Base-by-base conservation (phyloP, 345 rosid species). In the Salix dunnii region DNA sequence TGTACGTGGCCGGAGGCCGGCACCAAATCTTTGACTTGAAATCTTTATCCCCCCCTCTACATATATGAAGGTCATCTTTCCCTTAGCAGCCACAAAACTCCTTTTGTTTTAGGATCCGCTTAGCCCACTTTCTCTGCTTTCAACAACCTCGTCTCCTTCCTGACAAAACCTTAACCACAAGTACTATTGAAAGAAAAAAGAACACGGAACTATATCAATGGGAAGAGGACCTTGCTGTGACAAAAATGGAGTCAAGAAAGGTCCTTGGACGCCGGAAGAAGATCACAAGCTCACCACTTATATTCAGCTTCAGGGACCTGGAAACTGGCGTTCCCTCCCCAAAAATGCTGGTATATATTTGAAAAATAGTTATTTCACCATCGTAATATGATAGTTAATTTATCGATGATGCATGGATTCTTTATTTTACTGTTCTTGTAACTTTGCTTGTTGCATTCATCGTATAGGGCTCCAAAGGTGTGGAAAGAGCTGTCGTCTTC, bases 401-500 rank as follows among this genome's bases (percentile, higher is more conserved):
- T 10, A 40, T 40, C 1, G n/a, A 17, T 49, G 55, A 5, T 49
- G 36, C 36, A 33, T 33, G 55, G 8, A 40, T 2, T 25, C 5
- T 35, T 13, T 23, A 1, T 18, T 71, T 30, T 9, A 33, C 36
- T 5, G 14, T 28, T 16, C 5, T 38, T 18, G n/a, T 2, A 18
- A 18, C 7, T 30, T 27, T 1, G 8, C 3, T 16, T 3, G 12
- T 69, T n/a, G 9, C 17, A 63, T 20, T 46, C 11, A 43, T 30
- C 21, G 14, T 11, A 27, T 53, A 95, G 99, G 94, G 63, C 96
- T 96, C 35, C 89, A 91, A 82, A 88, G 99, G 79, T 96, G 99
- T 46, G 99, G 99, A 36, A 96, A 96, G 88, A 96, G 99, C 64
- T 96, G 99, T 38, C 97, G 99, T 27, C 94, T 96, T 7, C 89